Evolutionary conservation across 352 stramenopile species (phyloP).

Genomic region (Globisporangium solare): DNA sequence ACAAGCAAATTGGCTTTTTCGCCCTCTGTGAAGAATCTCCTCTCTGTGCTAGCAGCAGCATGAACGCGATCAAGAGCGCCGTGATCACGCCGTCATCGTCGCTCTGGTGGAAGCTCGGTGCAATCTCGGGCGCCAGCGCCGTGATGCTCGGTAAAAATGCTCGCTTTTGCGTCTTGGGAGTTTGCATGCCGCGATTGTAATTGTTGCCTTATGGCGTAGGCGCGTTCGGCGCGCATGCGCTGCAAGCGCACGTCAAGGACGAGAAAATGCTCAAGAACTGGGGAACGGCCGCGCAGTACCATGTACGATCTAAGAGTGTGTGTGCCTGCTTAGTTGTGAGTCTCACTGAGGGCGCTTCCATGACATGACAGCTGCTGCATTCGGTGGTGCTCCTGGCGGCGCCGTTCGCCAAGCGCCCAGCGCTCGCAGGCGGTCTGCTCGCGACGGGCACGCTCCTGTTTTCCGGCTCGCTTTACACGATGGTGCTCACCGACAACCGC

Average conservation of each 20-base stretch:
- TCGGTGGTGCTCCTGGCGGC: slow-evolving; percentile 67
- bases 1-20: background rate
- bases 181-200: background rate
- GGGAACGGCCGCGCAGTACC: slow-evolving; percentile 78
- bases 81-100: slow-evolving; percentile 58
- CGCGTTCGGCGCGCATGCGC: slow-evolving; percentile 71
- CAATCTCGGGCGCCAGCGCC: slow-evolving; percentile 58
- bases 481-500: slow-evolving; percentile 68
- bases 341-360: slow-evolving; percentile 3
- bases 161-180: no score
- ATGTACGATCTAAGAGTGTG: slow-evolving; percentile 34
- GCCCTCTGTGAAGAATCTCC: no score
- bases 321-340: no score
- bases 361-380: slow-evolving; percentile 44
- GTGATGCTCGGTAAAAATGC: slow-evolving; percentile 46
- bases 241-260: slow-evolving; percentile 65
- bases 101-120: slow-evolving; percentile 79
- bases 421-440: slow-evolving; percentile 51
- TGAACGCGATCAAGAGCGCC: slow-evolving; percentile 39
- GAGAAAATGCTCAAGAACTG: slow-evolving; percentile 82
- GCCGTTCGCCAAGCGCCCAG: slow-evolving; percentile 58
- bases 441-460: slow-evolving; percentile 65
- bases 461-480: slow-evolving; percentile 72
- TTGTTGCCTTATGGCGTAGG: no score
- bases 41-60: background rate